Base-by-base conservation (phyloP, 306 rosid species). In the Pyrus pyrifolia region DNA sequence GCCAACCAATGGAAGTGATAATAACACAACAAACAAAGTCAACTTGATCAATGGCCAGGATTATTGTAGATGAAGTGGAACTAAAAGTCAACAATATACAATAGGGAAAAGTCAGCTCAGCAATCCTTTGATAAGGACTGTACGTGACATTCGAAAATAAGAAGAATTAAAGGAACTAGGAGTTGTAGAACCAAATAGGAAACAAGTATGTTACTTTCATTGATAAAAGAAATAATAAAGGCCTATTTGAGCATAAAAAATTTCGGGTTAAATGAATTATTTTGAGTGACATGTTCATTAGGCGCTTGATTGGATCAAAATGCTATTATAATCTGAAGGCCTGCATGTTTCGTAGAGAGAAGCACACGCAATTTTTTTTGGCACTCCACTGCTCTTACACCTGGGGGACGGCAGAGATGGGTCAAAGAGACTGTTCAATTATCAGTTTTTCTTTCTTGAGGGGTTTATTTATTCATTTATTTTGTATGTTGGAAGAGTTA, bases 301-400 rank as follows among this genome's bases (percentile, higher is more conserved):
- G 55, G 35, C 2, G 53, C 22, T 19, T 42, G 59, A 74, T 74
- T 18, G 58, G 70, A 49, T 74, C 67, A 6, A 12, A 45, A 60
- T n/a, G 5, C n/a, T 18, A 62, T 15, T 60, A 4, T 11, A 61
- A 62, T 45, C 46, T 46, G 9, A 51, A 44, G 79, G 79, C 79
- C 72, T 52, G 72, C 72, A 30, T 75, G 79, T 30, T 75, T 52
- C 72, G 4, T 1, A 49, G 23, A 51, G 22, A 19, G 72, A 75
- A 18, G 64, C 64, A 75, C 38, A 30, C 30, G 22, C 62, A 21
- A 23, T 51, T 51, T 18, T 30, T 30, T n/a, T 35, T n/a, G 71
- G 40, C 51, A 49, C 64, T n/a, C 70, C 11, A 23, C 11, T 19
- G 14, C 40, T 35, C 14, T 31, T 11, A 31, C 68, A 35, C 51